Conservation (phyloP, 345 rosid species). For the Conringia planisiliqua region DNA sequence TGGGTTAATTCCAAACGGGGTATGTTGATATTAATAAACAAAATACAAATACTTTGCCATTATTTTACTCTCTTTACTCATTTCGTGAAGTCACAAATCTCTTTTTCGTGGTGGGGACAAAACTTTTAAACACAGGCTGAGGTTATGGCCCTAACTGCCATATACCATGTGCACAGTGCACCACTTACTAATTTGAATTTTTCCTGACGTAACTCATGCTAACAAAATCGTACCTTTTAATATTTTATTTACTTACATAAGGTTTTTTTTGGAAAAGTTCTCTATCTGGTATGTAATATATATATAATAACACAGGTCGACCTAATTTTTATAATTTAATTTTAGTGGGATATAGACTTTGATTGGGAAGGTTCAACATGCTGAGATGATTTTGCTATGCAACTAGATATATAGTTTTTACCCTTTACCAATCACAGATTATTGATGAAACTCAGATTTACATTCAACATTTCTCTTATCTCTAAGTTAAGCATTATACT, state of each 20-base stretch:
- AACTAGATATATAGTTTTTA: not conserved
- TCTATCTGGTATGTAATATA: not conserved
- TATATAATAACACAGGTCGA: not conserved
- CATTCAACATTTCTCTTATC: not conserved
- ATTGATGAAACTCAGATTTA: not conserved
- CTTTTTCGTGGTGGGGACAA: slow-evolving; percentile 36
- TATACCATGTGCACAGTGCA: slow-evolving; percentile 33
- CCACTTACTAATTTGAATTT: slow-evolving; percentile 21
- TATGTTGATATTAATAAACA: not conserved
- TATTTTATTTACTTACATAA: not conserved
- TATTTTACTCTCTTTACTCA: not conserved
- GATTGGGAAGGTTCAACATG: not conserved
- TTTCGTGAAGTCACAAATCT: slow-evolving; percentile 33
- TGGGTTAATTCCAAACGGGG: not conserved
- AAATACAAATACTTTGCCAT: not conserved
- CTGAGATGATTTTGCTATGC: not conserved
- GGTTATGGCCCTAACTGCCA: slow-evolving; percentile 41
- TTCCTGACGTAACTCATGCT: slow-evolving; percentile 10
- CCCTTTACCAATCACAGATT: not conserved
- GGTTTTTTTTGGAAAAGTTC: not conserved
- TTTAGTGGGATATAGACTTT: not conserved
- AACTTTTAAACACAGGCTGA: slow-evolving; percentile 35
- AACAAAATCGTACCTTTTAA: slow-evolving; percentile 4
- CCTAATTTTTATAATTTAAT: not conserved
- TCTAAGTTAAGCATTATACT: not conserved